Percentiles rank a stretch among this genome's conserved stretches.
Conservation (phyloP, 148 eudicot genomes). For the Nepenthes mirabilis region DNA sequence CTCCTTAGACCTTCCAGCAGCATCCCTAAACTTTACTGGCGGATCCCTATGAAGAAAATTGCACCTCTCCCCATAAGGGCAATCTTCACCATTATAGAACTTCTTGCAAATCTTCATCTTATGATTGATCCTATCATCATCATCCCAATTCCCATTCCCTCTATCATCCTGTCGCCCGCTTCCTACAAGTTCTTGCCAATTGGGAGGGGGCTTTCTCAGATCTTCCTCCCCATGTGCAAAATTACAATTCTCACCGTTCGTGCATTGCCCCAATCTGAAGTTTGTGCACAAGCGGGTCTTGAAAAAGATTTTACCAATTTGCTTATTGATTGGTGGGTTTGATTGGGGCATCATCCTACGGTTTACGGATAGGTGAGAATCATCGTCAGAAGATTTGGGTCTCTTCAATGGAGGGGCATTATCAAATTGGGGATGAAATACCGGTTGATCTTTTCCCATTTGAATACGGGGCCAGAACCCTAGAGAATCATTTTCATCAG, state of each 20-base stretch:
- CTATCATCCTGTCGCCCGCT: conserved; percentile 24
- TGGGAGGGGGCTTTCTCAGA: conserved; percentile 72
- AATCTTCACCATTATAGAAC: conserved; percentile 81
- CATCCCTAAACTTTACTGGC: conserved; percentile 18
- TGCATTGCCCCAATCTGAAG: conserved; percentile 54
- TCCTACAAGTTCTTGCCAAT: conserved; percentile 73
- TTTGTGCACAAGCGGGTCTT: conserved; percentile 72
- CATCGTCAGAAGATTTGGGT: conserved; percentile 23
- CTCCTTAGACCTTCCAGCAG: neutral
- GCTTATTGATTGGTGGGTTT: conserved; percentile 32
- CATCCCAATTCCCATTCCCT: conserved; percentile 37
- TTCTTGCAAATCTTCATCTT: conserved; percentile 78
- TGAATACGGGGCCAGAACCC: too few relatives aligned
- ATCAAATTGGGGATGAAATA: conserved; percentile 24
- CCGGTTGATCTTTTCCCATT: too few relatives aligned
- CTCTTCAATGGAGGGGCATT: conserved; percentile 35
- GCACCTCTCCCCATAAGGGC: conserved; percentile 87
- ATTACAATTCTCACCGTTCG: conserved; percentile 66
- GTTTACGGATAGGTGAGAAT: conserved; percentile 7
- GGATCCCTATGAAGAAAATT: conserved; percentile 71
- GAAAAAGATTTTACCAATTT: conserved; percentile 56
- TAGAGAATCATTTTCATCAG: too few relatives aligned
- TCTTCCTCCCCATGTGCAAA: conserved; percentile 86
- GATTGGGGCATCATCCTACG: conserved; percentile 19
- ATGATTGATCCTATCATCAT: conserved; percentile 54